Evolutionary conservation across 2,329 filamentous ascomycete genomes (phyloP), one percentile per base, ranked within the genome.

Genomic region (Cladosporium sp.): DNA sequence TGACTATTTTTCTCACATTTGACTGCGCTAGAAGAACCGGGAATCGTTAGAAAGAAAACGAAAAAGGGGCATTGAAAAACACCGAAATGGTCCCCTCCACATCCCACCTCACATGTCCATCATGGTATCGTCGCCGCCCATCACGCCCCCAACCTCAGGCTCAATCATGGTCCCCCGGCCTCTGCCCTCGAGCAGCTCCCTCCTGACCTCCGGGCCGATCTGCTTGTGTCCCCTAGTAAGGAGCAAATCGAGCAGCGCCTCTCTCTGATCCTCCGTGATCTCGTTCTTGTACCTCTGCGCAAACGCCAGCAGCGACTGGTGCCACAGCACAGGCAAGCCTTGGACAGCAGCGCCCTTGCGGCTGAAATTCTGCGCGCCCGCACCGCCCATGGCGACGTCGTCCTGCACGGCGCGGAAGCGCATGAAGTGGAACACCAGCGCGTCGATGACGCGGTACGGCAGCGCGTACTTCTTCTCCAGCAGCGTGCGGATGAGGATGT

Each of bases 381-480:
- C 18, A n/a, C 73, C 74, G 8, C 76, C 69, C 74, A 84, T 83
- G 22, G 72, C 73, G 50, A 86, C 83, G 27, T 80, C 71, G 15
- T 79, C 76, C 55, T 88, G 84, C 20, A 82, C 78, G 47, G 80
- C 86, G 29, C 88, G 80, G 75, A 96, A 96, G 13, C 93, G 86
- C 55, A 97, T 70, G 70, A 99, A 99, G 70, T 99, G 92, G 74
- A 97, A 97, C 8, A 99, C 93, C 1, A 97, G 76, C 2, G 90
- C 86, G 62, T 99, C 93, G 43, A 99, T 84, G 48, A 96, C 92
- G 70, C 95, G 92, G 73, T 88, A 96, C 0, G 92, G 93, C 9
- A 99, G 76, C 0, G 93, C 93, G 61, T 99, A 97, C 66, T 95
- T 95, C 80, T 99, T 99, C 71, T 96, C 92, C 3, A 99, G 76